Evolutionary conservation across 2,329 filamentous ascomycete species (phyloP), one percentile per base, ranked within the genome.

Genomic region (Alternaria gaisen): DNA sequence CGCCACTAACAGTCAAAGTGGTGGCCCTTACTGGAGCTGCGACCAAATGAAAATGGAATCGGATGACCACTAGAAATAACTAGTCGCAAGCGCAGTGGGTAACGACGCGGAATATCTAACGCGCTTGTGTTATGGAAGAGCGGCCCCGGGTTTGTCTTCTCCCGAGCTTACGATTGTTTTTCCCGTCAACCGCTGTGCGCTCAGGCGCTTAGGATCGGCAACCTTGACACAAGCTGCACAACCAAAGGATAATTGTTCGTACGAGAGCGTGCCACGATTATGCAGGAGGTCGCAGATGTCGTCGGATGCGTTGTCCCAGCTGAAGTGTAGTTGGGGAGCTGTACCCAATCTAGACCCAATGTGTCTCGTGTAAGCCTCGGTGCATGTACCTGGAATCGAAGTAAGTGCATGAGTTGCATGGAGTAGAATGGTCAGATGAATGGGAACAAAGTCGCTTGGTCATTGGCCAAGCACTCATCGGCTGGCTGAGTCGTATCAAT

Each of bases 51-150:
- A 5, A 34, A 42, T 6, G 12, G 20, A 50, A 20, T 24, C 20
- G 32, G 14, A 12, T 38, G 30, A 18, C 20, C 20, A 16, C 36
- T 32, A 20, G 20, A 36, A 36, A 36, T 24, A 38, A 22, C 22
- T 9, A 38, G 20, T 16, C 34, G 20, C 20, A 32, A 26, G 46
- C 32, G 32, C 24, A 16, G 8, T 44, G 42, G 42, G 42, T 22
- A n/a, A 5, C 5, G 41, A 16, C 46, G 30, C 20, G 30, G 30
- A 32, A 48, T 32, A 32, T 48, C 20, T 34, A 12, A 36, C 30
- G 18, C 16, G 46, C 32, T 50, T 50, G 46, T 50, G 46, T 50
- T 50, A 50, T 32, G 20, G 32, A 50, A 50, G 30, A 24, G 46
- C 46, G 32, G 46, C 46, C 46, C 28, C 18, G 46, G 30, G 30